phyloP scores from a whole-genome alignment of 164 flowering plant genomes.

The Dillenia turbinata region DNA sequence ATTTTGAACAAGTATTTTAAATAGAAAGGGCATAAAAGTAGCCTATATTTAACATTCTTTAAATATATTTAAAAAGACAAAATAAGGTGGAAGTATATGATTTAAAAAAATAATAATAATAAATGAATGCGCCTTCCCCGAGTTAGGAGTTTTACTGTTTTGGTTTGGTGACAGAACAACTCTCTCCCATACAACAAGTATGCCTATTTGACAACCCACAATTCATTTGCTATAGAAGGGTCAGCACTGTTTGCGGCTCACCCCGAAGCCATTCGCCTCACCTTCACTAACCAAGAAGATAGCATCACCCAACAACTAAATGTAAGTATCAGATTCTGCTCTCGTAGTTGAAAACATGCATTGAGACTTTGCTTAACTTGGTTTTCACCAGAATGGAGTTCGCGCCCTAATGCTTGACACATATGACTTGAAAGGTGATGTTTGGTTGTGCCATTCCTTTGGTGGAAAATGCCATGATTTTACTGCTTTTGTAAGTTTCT shows the following conservation, averaged over 20 bases:
- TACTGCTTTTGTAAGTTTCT: constrained; percentile 69
- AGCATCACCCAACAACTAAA: constrained; percentile 67
- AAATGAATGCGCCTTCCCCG: too few relatives aligned
- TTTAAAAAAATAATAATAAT: too few relatives aligned
- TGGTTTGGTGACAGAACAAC: constrained; percentile 40
- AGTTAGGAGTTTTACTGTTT: too few relatives aligned
- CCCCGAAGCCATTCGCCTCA: constrained; percentile 46
- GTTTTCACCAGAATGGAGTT: constrained; percentile 61
- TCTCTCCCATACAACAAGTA: constrained; percentile 88
- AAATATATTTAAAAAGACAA: too few relatives aligned
- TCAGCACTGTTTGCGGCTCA: constrained; percentile 31
- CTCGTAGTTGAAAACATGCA: neutral
- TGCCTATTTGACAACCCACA: constrained; percentile 81
- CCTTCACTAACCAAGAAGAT: constrained; percentile 79
- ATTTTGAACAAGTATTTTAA: too few relatives aligned
- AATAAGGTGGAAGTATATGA: too few relatives aligned
- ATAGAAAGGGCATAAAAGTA: too few relatives aligned
- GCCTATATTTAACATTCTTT: too few relatives aligned
- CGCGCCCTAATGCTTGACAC: constrained; percentile 82
- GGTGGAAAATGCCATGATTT: constrained; percentile 59
- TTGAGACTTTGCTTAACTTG: neutral
- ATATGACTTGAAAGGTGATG: constrained; percentile 67
- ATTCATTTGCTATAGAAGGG: constrained; percentile 63
- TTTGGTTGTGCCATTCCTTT: constrained; percentile 88
- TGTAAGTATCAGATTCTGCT: constrained; percentile 27